Evolutionary conservation across 1,284 basidiomycete species (phyloP), one percentile per base, ranked within the genome.

Genomic region (Boletus smithii): DNA sequence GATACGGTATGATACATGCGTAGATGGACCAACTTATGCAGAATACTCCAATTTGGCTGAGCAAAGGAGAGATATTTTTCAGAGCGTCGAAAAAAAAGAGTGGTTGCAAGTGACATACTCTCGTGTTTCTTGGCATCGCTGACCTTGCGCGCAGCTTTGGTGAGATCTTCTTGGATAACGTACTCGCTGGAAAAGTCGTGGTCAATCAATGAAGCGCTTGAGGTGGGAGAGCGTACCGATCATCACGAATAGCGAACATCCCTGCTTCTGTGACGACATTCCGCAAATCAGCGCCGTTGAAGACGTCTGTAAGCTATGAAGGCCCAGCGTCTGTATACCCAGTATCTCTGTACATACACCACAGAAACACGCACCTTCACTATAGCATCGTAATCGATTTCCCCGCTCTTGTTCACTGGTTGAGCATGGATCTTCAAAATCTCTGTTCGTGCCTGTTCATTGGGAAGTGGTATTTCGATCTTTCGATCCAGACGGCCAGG

Each of bases 241-340:
- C 95, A 54, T 97, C 95, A 42, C 97, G 79, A 61, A 99, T 98
- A 11, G 97, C 97, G 68, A 98, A 98, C 94, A 99, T 97, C 44
- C 97, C 95, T 8, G 95, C 93, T 71, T 99, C 97, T 6, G 97
- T 99, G 44, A 95, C 86, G 11, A 99, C 91, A 68, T 99, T 99
- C 45, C 95, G 81, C 66, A 99, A 68, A 73, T 99, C 97, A 13
- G 94, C 94, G 48, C 94, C 94, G 65, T 97, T 97, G 75, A 97
- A 97, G 1, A 80, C 82, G 62, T 97, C 94, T 13, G 89, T 90
- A 18, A 95, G 79, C 85, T 88, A 17, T 39, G 49, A 44, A 49
- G 20, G 17, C 11, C 31, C 17, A 42, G 10, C 6, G 11, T 46
- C n/a, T 16, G 24, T 27, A 42, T 16, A 36, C 18, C 18, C 31